phyloP scores from a whole-genome alignment of 352 stramenopile genomes.

The Globisporangium middletonii region DNA sequence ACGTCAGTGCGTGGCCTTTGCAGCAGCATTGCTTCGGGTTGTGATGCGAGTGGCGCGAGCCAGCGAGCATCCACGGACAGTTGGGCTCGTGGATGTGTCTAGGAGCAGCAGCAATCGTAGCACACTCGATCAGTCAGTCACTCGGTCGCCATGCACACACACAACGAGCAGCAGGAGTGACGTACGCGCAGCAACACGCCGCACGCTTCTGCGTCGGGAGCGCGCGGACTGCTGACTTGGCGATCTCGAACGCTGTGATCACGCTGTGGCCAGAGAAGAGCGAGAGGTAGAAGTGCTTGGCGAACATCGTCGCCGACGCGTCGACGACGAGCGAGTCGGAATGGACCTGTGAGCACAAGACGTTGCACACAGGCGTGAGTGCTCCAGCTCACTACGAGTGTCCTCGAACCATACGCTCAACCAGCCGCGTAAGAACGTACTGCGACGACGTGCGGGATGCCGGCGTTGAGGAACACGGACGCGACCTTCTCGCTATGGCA shows the following conservation, averaged over 20 bases:
- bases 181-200: slow-evolving; percentile 79
- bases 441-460: slow-evolving; percentile 89
- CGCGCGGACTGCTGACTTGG: slow-evolving; percentile 57
- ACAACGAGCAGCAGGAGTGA: slow-evolving; percentile 4
- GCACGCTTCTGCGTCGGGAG: slow-evolving; percentile 54
- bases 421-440: slow-evolving; percentile 23
- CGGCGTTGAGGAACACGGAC: slow-evolving; percentile 83
- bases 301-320: slow-evolving; percentile 71
- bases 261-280: slow-evolving; percentile 73
- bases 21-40: slow-evolving; percentile 66
- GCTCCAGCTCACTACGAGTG: background rate
- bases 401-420: background rate
- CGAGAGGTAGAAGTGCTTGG: slow-evolving; percentile 82
- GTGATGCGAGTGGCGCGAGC: slow-evolving; percentile 64
- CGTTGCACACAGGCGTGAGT: background rate
- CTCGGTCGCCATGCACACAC: background rate
- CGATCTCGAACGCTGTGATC: slow-evolving; percentile 64
- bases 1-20: slow-evolving; percentile 55
- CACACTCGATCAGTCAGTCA: background rate
- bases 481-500: slow-evolving; percentile 86
- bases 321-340: slow-evolving; percentile 76
- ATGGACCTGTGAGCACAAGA: slow-evolving; percentile 32
- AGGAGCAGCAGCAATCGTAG: background rate
- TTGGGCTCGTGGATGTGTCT: slow-evolving; percentile 70
- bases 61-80: slow-evolving; percentile 59